phyloP scores from a whole-genome alignment of 2,329 filamentous ascomycete genomes.

The Diaporthe capsici region DNA sequence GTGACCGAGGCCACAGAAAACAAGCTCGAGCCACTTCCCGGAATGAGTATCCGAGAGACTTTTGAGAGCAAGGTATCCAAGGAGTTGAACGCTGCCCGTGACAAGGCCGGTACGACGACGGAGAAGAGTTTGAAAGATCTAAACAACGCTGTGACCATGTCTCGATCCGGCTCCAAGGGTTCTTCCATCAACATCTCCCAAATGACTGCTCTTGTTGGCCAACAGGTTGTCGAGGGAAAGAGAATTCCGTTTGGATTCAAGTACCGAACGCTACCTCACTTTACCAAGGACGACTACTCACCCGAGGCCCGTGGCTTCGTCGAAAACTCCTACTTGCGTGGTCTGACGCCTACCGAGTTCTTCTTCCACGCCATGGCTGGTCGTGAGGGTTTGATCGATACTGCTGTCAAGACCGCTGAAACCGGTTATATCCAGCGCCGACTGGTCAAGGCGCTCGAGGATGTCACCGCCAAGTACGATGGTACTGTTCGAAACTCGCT shows the following conservation, averaged over 20 bases:
- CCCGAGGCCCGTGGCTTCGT: constrained; percentile 97
- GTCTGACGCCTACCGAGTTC: constrained; percentile 94
- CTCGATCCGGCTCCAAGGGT: constrained; percentile 96
- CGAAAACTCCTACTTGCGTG: constrained; percentile 97
- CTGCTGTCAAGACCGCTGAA: constrained; percentile 98
- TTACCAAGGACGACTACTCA: constrained; percentile 99
- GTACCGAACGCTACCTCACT: constrained; percentile 95
- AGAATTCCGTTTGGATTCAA: constrained; percentile 99
- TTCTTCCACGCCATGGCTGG: constrained; percentile 99
- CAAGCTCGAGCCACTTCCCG: constrained; percentile 89
- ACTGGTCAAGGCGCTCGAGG: constrained; percentile 97
- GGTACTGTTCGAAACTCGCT: constrained; percentile 97
- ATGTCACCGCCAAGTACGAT: constrained; percentile 97
- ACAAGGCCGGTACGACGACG: constrained; percentile 93
- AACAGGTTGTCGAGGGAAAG: constrained; percentile 98
- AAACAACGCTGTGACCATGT: constrained; percentile 98
- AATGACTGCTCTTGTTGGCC: constrained; percentile 98
- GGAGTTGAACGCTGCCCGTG: constrained; percentile 94
- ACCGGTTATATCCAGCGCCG: constrained; percentile 99
- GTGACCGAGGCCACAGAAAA: constrained; percentile 87
- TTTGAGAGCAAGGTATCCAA: constrained; percentile 98
- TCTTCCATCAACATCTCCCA: constrained; percentile 99
- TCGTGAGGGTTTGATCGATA: constrained; percentile 99
- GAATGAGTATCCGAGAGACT: constrained; percentile 98
- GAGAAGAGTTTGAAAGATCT: constrained; percentile 93